phyloP scores from a whole-genome alignment of 179 eudicot genomes.

The Pouteria campechiana region DNA sequence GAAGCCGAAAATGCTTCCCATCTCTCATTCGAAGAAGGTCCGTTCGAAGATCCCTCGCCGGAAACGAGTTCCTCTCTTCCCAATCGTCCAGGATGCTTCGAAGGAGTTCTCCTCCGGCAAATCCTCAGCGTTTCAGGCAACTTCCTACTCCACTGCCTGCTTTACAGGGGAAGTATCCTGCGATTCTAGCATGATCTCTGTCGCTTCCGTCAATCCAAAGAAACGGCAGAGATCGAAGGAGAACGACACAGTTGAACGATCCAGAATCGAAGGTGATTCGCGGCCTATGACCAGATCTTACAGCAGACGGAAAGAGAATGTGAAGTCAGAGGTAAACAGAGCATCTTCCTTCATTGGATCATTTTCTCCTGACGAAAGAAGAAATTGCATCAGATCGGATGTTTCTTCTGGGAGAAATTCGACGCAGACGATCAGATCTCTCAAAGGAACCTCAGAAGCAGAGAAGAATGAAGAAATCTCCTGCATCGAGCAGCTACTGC shows the following conservation, averaged over 20 bases:
- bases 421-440: conserved; percentile 20
- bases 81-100: conserved; percentile 34
- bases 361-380: no score
- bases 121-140: not conserved
- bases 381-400: conserved; percentile 9
- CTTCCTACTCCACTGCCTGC: conserved; percentile 8
- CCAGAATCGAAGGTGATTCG: conserved; percentile 10
- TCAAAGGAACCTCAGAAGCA: conserved; percentile 1
- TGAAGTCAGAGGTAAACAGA: conserved; percentile 12
- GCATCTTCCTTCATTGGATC: conserved; percentile 61
- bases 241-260: not conserved
- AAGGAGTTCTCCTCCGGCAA: not conserved
- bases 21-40: conserved; percentile 30
- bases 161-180: conserved; percentile 32
- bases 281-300: conserved; percentile 16
- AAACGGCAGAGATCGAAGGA: conserved; percentile 4
- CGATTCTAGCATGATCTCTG: conserved; percentile 31
- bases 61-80: conserved; percentile 42
- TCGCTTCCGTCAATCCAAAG: conserved; percentile 2
- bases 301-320: conserved; percentile 14
- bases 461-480: not conserved
- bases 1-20: conserved; percentile 4
- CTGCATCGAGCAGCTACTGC: no score
- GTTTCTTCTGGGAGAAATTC: conserved; percentile 7
- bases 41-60: conserved; percentile 75